These are phyloP conservation scores for Hymenoscyphus linearis DNA, from an alignment of 2,329 filamentous ascomycete species.

Conservation along the genomic window DNA sequence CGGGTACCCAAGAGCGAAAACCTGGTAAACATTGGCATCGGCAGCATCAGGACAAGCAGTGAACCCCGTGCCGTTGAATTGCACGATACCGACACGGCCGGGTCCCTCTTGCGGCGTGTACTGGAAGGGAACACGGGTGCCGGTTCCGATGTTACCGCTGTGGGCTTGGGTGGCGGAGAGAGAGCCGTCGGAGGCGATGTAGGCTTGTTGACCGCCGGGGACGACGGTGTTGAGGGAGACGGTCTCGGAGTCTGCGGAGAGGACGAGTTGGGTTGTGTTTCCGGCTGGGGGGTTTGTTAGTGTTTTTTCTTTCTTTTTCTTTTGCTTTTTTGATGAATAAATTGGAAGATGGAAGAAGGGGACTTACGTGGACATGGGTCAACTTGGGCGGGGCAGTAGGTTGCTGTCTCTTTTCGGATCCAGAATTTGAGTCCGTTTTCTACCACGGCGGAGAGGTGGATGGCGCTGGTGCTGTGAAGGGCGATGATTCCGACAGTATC, in stretches of 20 bases:
- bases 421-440: constrained; percentile 18
- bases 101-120: constrained; percentile 6
- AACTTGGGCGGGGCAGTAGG: constrained; percentile 12
- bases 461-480: constrained; percentile 1
- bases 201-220: constrained; percentile 17
- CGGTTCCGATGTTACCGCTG: constrained; percentile 33
- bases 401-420: constrained; percentile 12
- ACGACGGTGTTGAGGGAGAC: constrained; percentile 4
- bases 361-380: constrained; percentile 2
- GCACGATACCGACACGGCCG: constrained; percentile 6
- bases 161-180: constrained; percentile 30
- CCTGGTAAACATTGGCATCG: constrained; percentile 9
- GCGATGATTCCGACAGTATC: constrained; percentile 6
- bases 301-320: too few species aligned
- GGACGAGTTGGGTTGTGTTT: constrained; percentile 11
- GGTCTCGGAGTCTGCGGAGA: neutral
- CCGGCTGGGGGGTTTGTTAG: neutral
- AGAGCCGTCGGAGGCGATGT: constrained; percentile 33
- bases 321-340: neutral
- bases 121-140: constrained; percentile 5
- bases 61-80: constrained; percentile 12
- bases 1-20: constrained; percentile 7
- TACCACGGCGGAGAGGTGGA: constrained; percentile 10
- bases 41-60: constrained; percentile 10
- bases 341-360: neutral